phyloP scores from a whole-genome alignment of 2,329 filamentous ascomycete species.

The Hypoxylon sp. region DNA sequence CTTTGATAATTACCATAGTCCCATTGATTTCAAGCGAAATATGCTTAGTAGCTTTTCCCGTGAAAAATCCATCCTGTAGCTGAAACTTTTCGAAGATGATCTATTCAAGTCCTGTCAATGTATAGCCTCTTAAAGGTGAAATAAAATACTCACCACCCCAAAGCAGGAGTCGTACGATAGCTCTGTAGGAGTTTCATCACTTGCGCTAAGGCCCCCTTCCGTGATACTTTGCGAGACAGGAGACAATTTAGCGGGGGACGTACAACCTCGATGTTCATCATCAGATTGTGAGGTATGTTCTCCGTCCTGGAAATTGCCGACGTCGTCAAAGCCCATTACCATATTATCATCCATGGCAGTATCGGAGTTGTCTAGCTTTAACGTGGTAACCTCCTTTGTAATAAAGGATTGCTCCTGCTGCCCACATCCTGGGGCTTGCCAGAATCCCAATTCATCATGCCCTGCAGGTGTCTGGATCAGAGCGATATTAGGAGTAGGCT shows the following conservation, averaged over 20 bases:
- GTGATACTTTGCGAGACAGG: not conserved
- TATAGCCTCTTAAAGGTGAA: not conserved
- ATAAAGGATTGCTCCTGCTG: not conserved
- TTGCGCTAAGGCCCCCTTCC: not conserved
- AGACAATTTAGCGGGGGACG: not conserved
- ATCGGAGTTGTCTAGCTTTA: not conserved
- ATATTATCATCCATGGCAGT: not conserved
- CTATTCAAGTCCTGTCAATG: slow-evolving; percentile 18
- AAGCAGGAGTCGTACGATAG: slow-evolving; percentile 25
- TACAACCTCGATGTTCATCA: not conserved
- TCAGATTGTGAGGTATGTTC: not conserved
- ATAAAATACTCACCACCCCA: slow-evolving; percentile 22
- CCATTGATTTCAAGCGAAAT: slow-evolving; percentile 18
- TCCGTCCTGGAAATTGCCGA: not conserved
- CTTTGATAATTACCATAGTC: slow-evolving; percentile 10
- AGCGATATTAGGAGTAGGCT: not conserved
- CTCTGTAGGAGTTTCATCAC: not conserved
- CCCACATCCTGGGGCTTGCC: not conserved
- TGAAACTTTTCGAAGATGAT: slow-evolving; percentile 17
- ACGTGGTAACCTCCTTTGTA: not conserved
- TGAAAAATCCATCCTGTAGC: not conserved
- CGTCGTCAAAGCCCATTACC: not conserved
- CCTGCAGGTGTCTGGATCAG: not conserved
- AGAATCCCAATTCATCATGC: not conserved
- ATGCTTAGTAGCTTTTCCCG: not conserved